Evolutionary conservation across 2,329 filamentous ascomycete genomes (phyloP).

Genomic region (Scytalidium lignicola): DNA sequence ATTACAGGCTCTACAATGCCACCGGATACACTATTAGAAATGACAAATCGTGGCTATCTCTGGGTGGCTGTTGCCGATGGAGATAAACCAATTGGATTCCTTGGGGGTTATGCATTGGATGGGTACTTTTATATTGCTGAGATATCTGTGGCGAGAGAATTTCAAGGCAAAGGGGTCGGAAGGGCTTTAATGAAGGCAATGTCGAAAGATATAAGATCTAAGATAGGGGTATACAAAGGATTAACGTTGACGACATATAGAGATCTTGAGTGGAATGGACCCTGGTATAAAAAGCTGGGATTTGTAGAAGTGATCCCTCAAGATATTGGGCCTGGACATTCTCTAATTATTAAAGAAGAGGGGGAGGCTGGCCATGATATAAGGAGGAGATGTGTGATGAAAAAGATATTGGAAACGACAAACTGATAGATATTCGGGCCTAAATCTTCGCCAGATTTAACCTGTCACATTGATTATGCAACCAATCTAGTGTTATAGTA

Average conservation of each 20-base stretch:
- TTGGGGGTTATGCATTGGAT: constrained; percentile 20
- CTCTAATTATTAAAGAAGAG: constrained; percentile 19
- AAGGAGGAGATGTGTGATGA: constrained; percentile 22
- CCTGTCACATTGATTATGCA: too few species aligned
- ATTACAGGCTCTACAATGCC: constrained; percentile 18
- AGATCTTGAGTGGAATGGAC: constrained; percentile 24
- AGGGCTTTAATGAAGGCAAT: constrained; percentile 23
- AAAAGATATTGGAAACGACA: not conserved
- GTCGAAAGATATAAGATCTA: constrained; percentile 16
- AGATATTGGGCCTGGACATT: constrained; percentile 18
- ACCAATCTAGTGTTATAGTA: too few species aligned
- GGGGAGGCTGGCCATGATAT: constrained; percentile 20
- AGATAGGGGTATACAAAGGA: constrained; percentile 19
- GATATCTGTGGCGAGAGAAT: constrained; percentile 22
- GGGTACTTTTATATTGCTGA: constrained; percentile 26
- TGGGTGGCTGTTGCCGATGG: constrained; percentile 22
- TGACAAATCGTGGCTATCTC: constrained; percentile 21
- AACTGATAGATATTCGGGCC: not conserved
- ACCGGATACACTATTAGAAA: constrained; percentile 11
- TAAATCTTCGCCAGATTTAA: too few species aligned
- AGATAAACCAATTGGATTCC: constrained; percentile 25
- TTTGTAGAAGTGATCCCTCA: constrained; percentile 19
- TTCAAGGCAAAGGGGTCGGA: constrained; percentile 25
- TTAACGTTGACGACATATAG: constrained; percentile 25
- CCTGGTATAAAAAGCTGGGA: constrained; percentile 24